Percentiles rank a stretch among this genome's conserved stretches.
Evolutionary conservation across 2,329 filamentous ascomycete genomes (phyloP).

Genomic region (Hawksworthiomyces lignivorus): DNA sequence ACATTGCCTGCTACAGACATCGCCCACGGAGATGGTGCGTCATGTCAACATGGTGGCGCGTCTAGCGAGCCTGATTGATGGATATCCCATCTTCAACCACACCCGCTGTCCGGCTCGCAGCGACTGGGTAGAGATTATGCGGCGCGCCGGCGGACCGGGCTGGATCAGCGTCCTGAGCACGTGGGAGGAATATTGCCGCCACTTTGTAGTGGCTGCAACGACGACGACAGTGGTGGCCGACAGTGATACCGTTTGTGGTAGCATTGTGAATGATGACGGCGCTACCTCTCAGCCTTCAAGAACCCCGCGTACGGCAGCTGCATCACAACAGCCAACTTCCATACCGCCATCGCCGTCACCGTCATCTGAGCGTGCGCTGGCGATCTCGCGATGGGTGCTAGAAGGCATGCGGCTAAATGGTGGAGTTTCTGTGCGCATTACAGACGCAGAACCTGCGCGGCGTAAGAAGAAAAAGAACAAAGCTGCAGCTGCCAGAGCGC

Average conservation of each 20-base stretch:
- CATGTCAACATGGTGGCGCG: slow-evolving; percentile 78
- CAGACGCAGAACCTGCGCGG: no score
- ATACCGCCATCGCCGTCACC: background rate
- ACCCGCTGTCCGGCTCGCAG: slow-evolving; percentile 63
- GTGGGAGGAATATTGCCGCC: slow-evolving; percentile 1
- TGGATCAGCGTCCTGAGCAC: slow-evolving; percentile 27
- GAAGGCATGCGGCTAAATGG: background rate
- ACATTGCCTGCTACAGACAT: slow-evolving; percentile 73
- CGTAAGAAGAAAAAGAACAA: no score
- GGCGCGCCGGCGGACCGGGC: slow-evolving; percentile 35
- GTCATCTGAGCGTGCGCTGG: background rate
- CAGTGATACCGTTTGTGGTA: no score
- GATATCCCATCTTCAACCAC: slow-evolving; percentile 72
- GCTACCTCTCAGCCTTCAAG: no score
- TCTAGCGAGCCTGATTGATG: slow-evolving; percentile 64
- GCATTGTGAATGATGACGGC: no score
- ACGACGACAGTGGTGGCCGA: background rate
- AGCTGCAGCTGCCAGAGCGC: no score
- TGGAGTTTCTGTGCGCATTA: background rate
- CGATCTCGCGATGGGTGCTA: background rate
- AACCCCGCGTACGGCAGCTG: no score
- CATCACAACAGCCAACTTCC: background rate
- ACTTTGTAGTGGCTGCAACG: background rate
- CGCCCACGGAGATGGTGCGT: slow-evolving; percentile 66
- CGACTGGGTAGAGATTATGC: slow-evolving; percentile 73